Evolutionary conservation across 169 alveolate genomes (phyloP), one percentile per base, ranked within the genome.

Genomic region (Eimeria tenella): DNA sequence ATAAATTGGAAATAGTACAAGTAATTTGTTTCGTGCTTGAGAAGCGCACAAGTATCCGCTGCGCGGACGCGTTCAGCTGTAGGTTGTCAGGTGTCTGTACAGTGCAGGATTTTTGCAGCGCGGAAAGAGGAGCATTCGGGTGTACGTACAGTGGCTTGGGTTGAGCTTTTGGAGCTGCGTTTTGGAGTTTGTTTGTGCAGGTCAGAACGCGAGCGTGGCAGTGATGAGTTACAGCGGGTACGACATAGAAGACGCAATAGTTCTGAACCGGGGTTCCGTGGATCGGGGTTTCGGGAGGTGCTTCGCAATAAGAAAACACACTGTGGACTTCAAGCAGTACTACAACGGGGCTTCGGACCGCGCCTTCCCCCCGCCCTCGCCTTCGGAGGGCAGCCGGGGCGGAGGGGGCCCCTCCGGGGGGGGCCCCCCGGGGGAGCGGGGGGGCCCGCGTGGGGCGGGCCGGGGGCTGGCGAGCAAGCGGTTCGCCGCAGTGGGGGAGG

Each of bases 221-320:
- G 99, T 99, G 53, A 99, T 99, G 99, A 98, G 99, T 96, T 99
- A 97, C 97, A 98, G 99, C 71, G 99, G 99, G 1, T 99, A 99
- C 94, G 99, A 99, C 97, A 99, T 99, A 62, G 99, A 99, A 97
- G 99, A 99, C 94, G 99, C 99, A 17, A 96, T 99, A 19, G 98
- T 99, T 58, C 95, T 99, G 97, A 99, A 99, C 96, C 98, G 98
- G 86, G 99, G 99, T 8, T 98, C 99, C 4, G 95, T 99, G 58
- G 99, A 99, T 96, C 97, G 99, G 75, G 99, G 99, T 9, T 99
- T 99, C 95, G 99, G 99, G 31, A 89, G 93, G 13, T 95, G 94
- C 63, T 58, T 74, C 25, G 89, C 89, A 42, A 71, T 94, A 4
- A 77, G 93, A 17, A 60, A 90, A 52, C 95, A 96, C 55, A 90